A percentile compares a stretch with the other conserved stretches of the same genome.
These are phyloP conservation scores for Nicotiana tomentosiformis DNA, from an alignment of 257 asterid genomes.

Conservation along the genomic window DNA sequence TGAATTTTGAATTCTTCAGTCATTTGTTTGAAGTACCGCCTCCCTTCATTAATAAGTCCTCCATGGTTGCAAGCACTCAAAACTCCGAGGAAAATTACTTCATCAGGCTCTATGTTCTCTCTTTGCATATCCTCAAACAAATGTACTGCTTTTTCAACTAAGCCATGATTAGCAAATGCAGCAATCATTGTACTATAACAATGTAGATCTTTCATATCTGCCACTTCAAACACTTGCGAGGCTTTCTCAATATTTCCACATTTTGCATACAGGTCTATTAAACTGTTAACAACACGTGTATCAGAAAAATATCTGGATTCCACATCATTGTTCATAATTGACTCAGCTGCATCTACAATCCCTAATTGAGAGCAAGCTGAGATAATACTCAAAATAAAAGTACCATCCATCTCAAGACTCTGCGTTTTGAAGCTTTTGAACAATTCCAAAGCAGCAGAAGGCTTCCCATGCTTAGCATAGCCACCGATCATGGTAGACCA, in stretches of 20 bases:
- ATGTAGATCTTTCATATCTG: constrained; percentile 6
- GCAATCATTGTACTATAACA: constrained; percentile 15
- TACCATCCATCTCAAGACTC: constrained; percentile 1
- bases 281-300: constrained; percentile 14
- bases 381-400: constrained; percentile 6
- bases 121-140: constrained; percentile 13
- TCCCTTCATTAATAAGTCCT: constrained; percentile 10
- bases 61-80: constrained; percentile 14
- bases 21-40: constrained; percentile 14
- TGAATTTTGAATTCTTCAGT: constrained; percentile 10
- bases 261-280: constrained; percentile 6
- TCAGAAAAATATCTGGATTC: constrained; percentile 11
- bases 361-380: constrained; percentile 23
- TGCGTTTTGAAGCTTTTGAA: constrained; percentile 5
- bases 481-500: neutral
- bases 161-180: constrained; percentile 14
- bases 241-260: constrained; percentile 11
- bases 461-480: constrained; percentile 12
- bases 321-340: neutral
- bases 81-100: constrained; percentile 13
- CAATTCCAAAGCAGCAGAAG: constrained; percentile 3
- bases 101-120: constrained; percentile 13
- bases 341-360: constrained; percentile 12
- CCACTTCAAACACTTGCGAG: constrained; percentile 3
- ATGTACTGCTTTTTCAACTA: constrained; percentile 1